Conservation (phyloP, 83 land plant genomes). For the Diphasiastrum complanatum region DNA sequence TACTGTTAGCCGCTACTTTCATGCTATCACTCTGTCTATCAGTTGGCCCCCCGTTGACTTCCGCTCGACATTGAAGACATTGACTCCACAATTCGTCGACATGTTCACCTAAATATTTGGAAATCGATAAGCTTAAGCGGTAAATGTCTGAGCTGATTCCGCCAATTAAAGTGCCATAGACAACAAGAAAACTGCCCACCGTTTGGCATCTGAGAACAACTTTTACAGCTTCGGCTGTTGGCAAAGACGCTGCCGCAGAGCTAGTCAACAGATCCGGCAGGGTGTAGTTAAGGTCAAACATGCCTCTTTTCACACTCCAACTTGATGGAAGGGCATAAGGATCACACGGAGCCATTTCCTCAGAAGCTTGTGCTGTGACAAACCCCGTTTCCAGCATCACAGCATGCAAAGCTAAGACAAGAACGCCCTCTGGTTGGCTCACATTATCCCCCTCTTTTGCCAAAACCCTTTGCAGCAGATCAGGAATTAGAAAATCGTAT, state of each 20-base stretch:
- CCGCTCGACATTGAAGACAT: no score
- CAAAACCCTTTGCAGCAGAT: slow-evolving; percentile 53
- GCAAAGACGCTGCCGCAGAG: neutral
- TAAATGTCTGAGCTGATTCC: slow-evolving; percentile 16
- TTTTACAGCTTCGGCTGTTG: slow-evolving; percentile 1
- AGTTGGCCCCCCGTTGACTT: no score
- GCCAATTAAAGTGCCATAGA: slow-evolving; percentile 45
- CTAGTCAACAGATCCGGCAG: slow-evolving; percentile 37
- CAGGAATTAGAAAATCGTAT: slow-evolving; percentile 25
- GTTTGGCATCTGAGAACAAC: slow-evolving; percentile 45
- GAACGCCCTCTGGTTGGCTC: slow-evolving; percentile 19
- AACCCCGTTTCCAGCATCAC: slow-evolving; percentile 82
- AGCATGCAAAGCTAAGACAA: slow-evolving; percentile 62
- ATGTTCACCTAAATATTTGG: no score
- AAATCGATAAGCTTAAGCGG: no score
- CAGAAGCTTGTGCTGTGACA: slow-evolving; percentile 22
- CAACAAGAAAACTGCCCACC: slow-evolving; percentile 42
- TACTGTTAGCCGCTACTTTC: slow-evolving; percentile 3
- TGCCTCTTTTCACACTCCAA: slow-evolving; percentile 29
- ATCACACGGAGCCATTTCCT: slow-evolving; percentile 2
- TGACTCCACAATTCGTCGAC: no score
- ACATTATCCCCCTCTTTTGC: slow-evolving; percentile 33
- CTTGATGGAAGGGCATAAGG: slow-evolving; percentile 33
- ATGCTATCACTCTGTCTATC: no score
- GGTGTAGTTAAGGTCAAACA: slow-evolving; percentile 40